These are phyloP conservation scores for Gentiana macrophylla DNA, from an alignment of 257 asterid species.

Conservation along the genomic window DNA sequence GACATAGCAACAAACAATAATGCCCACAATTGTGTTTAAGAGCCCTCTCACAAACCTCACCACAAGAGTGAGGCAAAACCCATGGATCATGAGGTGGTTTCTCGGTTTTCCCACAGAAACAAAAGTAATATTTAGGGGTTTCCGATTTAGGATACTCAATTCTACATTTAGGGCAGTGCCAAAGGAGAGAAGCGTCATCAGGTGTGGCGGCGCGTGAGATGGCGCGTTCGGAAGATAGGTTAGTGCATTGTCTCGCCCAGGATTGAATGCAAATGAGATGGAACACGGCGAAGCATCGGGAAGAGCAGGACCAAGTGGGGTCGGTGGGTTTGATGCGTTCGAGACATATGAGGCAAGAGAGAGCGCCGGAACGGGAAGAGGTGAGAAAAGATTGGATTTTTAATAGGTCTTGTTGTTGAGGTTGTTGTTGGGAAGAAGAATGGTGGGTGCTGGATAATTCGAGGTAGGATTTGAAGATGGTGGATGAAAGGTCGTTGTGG, in stretches of 20 bases:
- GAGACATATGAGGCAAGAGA: conserved; percentile 95
- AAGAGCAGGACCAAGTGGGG: conserved; percentile 90
- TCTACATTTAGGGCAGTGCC: conserved; percentile 99
- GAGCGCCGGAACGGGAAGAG: conserved; percentile 80
- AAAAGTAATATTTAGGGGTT: conserved; percentile 58
- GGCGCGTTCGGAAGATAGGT: conserved; percentile 69
- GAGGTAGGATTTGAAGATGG: conserved; percentile 78
- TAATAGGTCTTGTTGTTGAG: conserved; percentile 48
- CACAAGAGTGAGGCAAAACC: conserved; percentile 93
- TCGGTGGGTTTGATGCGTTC: conserved; percentile 74
- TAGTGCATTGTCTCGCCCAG: conserved; percentile 77
- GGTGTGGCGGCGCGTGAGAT: conserved; percentile 55
- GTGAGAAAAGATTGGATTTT: conserved; percentile 89
- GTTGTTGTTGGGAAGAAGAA: too few species aligned
- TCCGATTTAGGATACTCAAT: conserved; percentile 52
- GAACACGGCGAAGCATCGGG: conserved; percentile 79
- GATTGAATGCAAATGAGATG: conserved; percentile 92
- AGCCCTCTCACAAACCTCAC: conserved; percentile 68
- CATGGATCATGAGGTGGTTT: conserved; percentile 87
- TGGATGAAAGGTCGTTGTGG: conserved; percentile 55
- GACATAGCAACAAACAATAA: conserved; percentile 63
- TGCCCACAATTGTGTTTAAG: conserved; percentile 76
- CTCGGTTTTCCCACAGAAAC: conserved; percentile 74
- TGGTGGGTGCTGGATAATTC: conserved; percentile 34
- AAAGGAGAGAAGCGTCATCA: conserved; percentile 32